Base-by-base conservation (phyloP, 345 rosid species). In the Boechera stricta region DNA sequence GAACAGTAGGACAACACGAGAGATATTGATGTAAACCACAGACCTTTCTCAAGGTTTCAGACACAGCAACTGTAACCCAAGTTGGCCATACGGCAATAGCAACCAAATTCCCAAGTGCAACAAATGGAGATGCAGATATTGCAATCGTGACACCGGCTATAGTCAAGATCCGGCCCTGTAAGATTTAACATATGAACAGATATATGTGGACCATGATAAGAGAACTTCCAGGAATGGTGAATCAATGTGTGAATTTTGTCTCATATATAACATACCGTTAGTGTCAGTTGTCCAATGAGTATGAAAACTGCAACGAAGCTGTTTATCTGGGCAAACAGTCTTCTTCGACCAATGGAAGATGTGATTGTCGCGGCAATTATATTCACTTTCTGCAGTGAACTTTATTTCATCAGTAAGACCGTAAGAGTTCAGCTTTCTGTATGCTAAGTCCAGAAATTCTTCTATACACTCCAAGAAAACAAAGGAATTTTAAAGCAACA, bases 1-100 rank as follows among this genome's bases (percentile, higher is more conserved):
- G 0, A 78, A 66, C 31, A 52, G 54, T 64, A 48, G 2, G 2
- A 54, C 2, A 72, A 49, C 68, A 59, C 12, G 2, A 33, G 35
- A 66, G 49, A 67, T 69, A 32, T 12, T 32, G 49, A 41, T 29
- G 36, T 57, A 66, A 33, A 60, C 24, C 16, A 72, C 77, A 51
- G 56, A 94, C 98, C 98, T 94, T 94, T 80, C 98, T 84, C 26
- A 89, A 38, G 69, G 98, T 94, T 84, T 94, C 98, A 58, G 92
- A 90, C 29, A 88, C 72, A 63, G 96, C 96, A 77, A 91, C 88
- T 24, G 85, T 83, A 29, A 86, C 77, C 96, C 96, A 94, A 71
- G 90, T 89, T 38, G 98, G 97, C 97, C 97, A 94, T 79, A 90
- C 33, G 47, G 97, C 89, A 81, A 94, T 66, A 42, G 90, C 90